Conservation (phyloP, 225 moss, liverwort and hornwort genomes). For the Neckera pumila region DNA sequence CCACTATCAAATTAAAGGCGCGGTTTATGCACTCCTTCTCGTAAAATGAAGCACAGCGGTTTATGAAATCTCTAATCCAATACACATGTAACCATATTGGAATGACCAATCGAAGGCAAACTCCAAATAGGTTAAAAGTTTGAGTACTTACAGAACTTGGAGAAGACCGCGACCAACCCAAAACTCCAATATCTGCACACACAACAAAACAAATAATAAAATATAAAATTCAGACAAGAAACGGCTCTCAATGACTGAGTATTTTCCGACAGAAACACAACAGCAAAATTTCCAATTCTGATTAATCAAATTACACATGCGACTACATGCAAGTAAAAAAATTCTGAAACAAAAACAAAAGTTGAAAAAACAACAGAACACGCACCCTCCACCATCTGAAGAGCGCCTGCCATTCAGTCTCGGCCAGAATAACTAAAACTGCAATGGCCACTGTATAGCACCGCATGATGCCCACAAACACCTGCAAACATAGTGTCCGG, state of each 20-base stretch:
- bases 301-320: background rate
- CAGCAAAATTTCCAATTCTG: background rate
- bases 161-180: conserved; percentile 85
- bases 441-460: conserved; percentile 56
- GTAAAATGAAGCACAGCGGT: background rate
- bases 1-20: background rate
- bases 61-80: background rate
- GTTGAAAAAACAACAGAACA: background rate
- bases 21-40: background rate
- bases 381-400: conserved; percentile 77
- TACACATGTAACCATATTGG: background rate
- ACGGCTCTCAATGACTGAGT: background rate
- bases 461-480: conserved; percentile 69
- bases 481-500: conserved; percentile 22
- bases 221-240: background rate
- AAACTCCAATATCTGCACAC: conserved; percentile 55
- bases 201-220: no score
- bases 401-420: conserved; percentile 90
- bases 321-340: background rate
- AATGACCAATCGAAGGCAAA: background rate
- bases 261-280: background rate
- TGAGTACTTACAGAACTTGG: conserved; percentile 68
- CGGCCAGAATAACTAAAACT: conserved; percentile 53
- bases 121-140: background rate
- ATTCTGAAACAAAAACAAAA: no score